Conservation (phyloP, 371 early-diverging fungal genomes). For the Pancytospora epiphaga region DNA sequence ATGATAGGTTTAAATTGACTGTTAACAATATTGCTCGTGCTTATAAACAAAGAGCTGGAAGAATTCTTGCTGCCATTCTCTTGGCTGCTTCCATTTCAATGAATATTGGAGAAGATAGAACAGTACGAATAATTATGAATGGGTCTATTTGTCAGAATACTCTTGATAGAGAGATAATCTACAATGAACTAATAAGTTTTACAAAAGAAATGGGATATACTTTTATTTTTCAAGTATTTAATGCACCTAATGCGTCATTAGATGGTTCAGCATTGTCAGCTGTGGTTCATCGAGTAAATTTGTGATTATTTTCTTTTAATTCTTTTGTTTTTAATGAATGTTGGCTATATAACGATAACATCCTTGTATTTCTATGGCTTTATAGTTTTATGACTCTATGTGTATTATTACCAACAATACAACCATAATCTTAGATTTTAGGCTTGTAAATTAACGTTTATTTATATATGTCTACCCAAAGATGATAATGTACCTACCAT, state of each 20-base stretch:
- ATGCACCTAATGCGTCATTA: background rate
- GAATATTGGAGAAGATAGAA: background rate
- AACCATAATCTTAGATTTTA: no score
- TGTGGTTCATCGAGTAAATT: no score
- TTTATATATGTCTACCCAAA: no score
- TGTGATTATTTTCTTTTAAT: no score
- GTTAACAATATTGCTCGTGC: background rate
- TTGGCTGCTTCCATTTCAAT: background rate
- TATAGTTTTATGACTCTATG: no score
- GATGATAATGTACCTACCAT: no score
- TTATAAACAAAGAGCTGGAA: background rate
- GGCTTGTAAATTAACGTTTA: no score
- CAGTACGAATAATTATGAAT: background rate
- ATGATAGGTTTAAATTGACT: background rate
- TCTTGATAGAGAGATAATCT: background rate
- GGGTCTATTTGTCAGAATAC: constrained; percentile 1
- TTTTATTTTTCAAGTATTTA: background rate
- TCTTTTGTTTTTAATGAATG: no score
- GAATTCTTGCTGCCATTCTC: constrained; percentile 1
- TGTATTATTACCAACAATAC: no score
- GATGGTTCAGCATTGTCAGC: background rate
- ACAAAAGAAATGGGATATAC: background rate
- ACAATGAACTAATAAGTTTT: background rate
- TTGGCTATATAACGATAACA: no score
- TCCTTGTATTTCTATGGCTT: no score